phyloP scores from a whole-genome alignment of 2,329 filamentous ascomycete genomes.

The Fusarium pininemorale region DNA sequence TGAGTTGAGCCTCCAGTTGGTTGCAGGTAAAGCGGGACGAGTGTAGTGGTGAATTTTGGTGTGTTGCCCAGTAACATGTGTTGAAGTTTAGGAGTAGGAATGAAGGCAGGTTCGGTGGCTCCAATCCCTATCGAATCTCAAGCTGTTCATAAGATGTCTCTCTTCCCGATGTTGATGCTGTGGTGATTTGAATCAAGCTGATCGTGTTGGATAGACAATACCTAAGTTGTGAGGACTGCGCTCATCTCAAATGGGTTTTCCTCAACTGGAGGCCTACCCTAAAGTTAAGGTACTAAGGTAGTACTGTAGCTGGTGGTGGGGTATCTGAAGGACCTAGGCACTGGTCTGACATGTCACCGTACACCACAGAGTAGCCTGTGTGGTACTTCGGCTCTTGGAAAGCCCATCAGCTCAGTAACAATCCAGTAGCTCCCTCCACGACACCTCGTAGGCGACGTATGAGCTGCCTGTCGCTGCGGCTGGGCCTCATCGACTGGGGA shows the following conservation, averaged over 20 bases:
- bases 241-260: constrained; percentile 15
- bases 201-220: constrained; percentile 27
- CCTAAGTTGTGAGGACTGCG: background rate
- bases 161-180: constrained; percentile 4
- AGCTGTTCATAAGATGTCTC: background rate
- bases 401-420: constrained; percentile 34
- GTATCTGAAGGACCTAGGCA: constrained; percentile 4
- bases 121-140: background rate
- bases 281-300: background rate
- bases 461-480: constrained; percentile 12
- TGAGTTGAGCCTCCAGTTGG: constrained; percentile 21
- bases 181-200: constrained; percentile 22
- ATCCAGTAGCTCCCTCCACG: background rate
- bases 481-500: constrained; percentile 40
- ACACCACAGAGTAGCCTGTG: constrained; percentile 24
- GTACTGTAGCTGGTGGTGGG: constrained; percentile 31
- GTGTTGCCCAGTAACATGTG: constrained; percentile 31
- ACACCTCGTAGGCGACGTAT: background rate
- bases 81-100: constrained; percentile 12
- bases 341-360: constrained; percentile 32
- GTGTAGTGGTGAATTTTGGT: constrained; percentile 1
- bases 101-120: constrained; percentile 10
- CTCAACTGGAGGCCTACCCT: background rate
- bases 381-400: constrained; percentile 32
- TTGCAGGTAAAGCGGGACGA: constrained; percentile 23